Evolutionary conservation across 1,284 basidiomycete species (phyloP).

Genomic region (Anthracocystis walkeri): DNA sequence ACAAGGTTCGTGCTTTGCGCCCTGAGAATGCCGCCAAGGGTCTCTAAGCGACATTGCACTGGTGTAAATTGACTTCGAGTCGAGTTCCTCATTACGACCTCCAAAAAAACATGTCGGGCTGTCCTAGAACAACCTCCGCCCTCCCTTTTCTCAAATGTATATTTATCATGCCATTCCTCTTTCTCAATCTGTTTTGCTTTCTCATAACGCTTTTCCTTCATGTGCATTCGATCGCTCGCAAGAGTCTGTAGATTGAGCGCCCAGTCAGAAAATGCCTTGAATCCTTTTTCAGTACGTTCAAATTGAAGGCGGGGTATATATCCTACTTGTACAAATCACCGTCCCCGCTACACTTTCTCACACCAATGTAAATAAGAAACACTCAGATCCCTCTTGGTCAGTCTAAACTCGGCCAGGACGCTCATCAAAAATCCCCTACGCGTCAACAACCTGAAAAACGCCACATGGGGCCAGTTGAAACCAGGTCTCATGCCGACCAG

Average conservation of each 20-base stretch:
- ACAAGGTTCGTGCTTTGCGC: constrained; percentile 65
- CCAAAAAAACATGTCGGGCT: too few relatives aligned
- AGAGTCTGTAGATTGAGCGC: constrained; percentile 2
- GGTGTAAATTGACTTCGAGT: not conserved
- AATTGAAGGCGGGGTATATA: not conserved
- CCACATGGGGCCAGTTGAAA: constrained; percentile 18
- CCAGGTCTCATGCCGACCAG: constrained; percentile 36
- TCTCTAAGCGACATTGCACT: constrained; percentile 22
- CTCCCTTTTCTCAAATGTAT: constrained; percentile 3
- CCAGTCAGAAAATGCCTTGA: not conserved
- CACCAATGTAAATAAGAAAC: constrained; percentile 43
- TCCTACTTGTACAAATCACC: not conserved
- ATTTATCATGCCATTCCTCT: constrained; percentile 6
- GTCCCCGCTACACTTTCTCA: constrained; percentile 1
- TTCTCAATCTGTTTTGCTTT: not conserved
- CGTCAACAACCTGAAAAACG: constrained; percentile 22
- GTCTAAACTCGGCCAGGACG: constrained; percentile 19
- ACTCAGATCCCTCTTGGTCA: constrained; percentile 19
- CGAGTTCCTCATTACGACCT: not conserved
- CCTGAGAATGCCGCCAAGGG: constrained; percentile 60
- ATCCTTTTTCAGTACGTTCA: not conserved
- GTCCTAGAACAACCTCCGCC: too few relatives aligned
- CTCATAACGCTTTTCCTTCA: not conserved
- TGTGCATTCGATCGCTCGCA: not conserved
- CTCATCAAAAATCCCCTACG: constrained; percentile 26